A percentile compares a stretch with the other conserved stretches of the same genome.
Conservation (phyloP, 345 rosid genomes). For the Passiflora organensis region DNA sequence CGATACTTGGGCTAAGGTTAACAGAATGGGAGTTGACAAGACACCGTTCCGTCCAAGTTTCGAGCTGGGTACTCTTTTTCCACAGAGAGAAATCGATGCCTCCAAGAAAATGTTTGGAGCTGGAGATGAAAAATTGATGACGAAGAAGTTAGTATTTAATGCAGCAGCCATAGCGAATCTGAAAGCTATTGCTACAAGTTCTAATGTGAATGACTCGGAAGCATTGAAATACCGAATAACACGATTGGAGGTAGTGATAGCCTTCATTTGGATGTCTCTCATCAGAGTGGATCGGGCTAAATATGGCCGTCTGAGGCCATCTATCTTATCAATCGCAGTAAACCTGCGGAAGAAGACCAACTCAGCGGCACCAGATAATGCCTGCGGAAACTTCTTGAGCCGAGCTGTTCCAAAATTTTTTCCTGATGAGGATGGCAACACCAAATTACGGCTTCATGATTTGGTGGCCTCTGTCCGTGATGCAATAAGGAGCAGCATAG, state of each 20-base stretch:
- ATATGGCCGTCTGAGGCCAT: slow-evolving; percentile 7
- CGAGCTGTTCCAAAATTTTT: too few species aligned
- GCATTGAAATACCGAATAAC: slow-evolving; percentile 3
- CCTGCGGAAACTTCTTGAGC: too few species aligned
- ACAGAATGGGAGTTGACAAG: background rate
- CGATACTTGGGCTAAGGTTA: slow-evolving; percentile 6
- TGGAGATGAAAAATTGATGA: background rate
- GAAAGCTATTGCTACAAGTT: slow-evolving; percentile 1
- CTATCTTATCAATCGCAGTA: slow-evolving; percentile 10
- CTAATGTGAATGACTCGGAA: background rate
- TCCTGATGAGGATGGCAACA: background rate
- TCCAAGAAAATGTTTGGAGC: background rate
- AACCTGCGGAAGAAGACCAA: slow-evolving; percentile 18
- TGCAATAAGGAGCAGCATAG: background rate
- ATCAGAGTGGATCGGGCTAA: slow-evolving; percentile 1
- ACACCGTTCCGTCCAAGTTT: slow-evolving; percentile 4
- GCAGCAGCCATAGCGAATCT: slow-evolving; percentile 9
- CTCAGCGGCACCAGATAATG: background rate
- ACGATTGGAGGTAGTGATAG: slow-evolving; percentile 16
- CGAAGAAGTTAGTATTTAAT: slow-evolving; percentile 4
- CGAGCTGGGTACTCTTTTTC: slow-evolving; percentile 11
- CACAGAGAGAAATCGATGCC: background rate
- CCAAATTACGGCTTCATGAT: too few species aligned
- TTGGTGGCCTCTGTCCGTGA: too few species aligned
- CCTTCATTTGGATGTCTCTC: slow-evolving; percentile 23